phyloP scores from a whole-genome alignment of 352 stramenopile genomes.

The Globisporangium recalcitrans region DNA sequence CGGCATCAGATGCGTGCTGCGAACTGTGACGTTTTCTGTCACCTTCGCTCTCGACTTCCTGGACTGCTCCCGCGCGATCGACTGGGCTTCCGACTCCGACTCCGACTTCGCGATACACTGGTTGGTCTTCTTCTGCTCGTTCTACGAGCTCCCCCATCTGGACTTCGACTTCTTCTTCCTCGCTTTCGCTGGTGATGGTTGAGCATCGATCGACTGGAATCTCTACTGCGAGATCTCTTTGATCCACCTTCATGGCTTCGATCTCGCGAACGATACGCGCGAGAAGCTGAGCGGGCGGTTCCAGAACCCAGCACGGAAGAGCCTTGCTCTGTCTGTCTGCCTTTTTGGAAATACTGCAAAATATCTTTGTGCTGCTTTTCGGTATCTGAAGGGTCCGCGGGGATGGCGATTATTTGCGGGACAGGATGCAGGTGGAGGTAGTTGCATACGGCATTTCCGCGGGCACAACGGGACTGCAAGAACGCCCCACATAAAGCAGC shows the following conservation, averaged over 20 bases:
- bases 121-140: background rate
- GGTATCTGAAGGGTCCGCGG: background rate
- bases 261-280: background rate
- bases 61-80: background rate
- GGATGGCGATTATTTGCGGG: background rate
- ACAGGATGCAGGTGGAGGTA: conserved; percentile 15
- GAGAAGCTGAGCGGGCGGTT: background rate
- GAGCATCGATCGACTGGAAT: background rate
- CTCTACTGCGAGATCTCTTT: background rate
- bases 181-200: background rate
- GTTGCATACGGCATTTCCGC: conserved; percentile 17
- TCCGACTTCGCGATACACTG: background rate
- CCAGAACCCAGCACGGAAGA: background rate
- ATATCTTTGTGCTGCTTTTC: conserved; percentile 10
- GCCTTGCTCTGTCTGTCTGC: no score
- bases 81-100: background rate
- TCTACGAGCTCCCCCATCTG: background rate
- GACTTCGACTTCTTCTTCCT: background rate
- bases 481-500: conserved; percentile 15
- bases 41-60: background rate
- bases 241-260: background rate
- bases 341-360: conserved; percentile 10
- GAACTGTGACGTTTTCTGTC: background rate
- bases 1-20: background rate
- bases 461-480: conserved; percentile 9